phyloP scores from a whole-genome alignment of 1,139 yeast species.

The Pichia sp. region DNA sequence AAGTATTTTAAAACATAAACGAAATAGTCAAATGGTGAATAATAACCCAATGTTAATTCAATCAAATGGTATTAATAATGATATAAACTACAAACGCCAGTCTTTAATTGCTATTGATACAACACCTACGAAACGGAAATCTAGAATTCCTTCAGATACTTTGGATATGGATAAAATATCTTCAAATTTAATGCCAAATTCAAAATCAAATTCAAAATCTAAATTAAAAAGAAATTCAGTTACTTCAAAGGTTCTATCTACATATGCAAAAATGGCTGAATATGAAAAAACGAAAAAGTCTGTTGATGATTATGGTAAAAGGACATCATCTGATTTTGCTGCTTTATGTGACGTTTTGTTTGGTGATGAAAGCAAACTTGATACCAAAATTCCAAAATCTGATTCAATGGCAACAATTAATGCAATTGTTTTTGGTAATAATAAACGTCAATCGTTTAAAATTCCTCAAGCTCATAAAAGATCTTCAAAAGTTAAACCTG shows the following conservation, averaged over 20 bases:
- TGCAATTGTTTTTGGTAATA: conserved; percentile 24
- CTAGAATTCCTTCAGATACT: conserved; percentile 6
- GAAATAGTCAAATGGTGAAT: conserved; percentile 5
- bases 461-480: conserved; percentile 2
- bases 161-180: conserved; percentile 7
- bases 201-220: conserved; percentile 19
- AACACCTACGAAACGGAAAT: conserved; percentile 14
- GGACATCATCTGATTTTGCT: conserved; percentile 75
- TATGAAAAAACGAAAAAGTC: conserved; percentile 54
- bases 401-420: conserved; percentile 28
- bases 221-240: conserved; percentile 61
- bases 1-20: conserved; percentile 1
- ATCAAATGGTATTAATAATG: background rate
- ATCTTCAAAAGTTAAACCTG: conserved; percentile 2
- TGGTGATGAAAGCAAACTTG: conserved; percentile 31
- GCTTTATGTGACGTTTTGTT: conserved; percentile 70
- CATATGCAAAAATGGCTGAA: conserved; percentile 64
- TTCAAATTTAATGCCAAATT: background rate
- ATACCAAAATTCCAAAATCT: conserved; percentile 21
- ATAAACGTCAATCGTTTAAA: conserved; percentile 5
- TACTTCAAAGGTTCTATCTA: conserved; percentile 60
- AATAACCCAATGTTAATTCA: background rate
- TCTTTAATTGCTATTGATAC: conserved; percentile 5
- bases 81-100: conserved; percentile 3
- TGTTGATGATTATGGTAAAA: conserved; percentile 65